These are phyloP conservation scores for Chiua virens DNA, from an alignment of 768 basidiomycete genomes.

Conservation along the genomic window DNA sequence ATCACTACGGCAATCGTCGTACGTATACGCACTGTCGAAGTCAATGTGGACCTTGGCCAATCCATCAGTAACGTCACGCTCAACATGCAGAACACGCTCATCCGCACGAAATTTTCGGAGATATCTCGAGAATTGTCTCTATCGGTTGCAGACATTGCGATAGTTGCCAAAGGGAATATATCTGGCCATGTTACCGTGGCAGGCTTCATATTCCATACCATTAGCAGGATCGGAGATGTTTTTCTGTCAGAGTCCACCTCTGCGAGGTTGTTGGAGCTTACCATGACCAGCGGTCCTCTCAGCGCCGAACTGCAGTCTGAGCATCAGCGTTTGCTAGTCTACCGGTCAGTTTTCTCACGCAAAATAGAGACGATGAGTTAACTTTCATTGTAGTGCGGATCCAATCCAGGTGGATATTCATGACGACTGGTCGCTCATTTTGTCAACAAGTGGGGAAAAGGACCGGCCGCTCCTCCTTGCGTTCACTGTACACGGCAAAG, in stretches of 20 bases:
- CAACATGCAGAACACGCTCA: slow-evolving; percentile 57
- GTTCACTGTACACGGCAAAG: slow-evolving; percentile 73
- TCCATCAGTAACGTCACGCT: slow-evolving; percentile 75
- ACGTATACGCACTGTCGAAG: slow-evolving; percentile 67
- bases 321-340: slow-evolving; percentile 68
- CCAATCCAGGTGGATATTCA: slow-evolving; percentile 71
- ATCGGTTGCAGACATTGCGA: slow-evolving; percentile 53
- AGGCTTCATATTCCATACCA: slow-evolving; percentile 74
- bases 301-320: slow-evolving; percentile 72
- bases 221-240: slow-evolving; percentile 52
- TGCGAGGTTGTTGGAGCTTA: slow-evolving; percentile 66
- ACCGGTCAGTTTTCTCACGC: slow-evolving; percentile 52
- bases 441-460: slow-evolving; percentile 37
- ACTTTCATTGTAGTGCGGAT: slow-evolving; percentile 55
- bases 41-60: slow-evolving; percentile 83
- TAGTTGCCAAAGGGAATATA: slow-evolving; percentile 65
- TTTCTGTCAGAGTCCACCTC: slow-evolving; percentile 32
- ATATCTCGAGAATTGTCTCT: slow-evolving; percentile 62
- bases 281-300: slow-evolving; percentile 71
- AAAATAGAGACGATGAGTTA: neutral
- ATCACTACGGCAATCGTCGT: slow-evolving; percentile 66
- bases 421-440: slow-evolving; percentile 77
- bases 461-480: slow-evolving; percentile 63
- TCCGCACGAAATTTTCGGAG: slow-evolving; percentile 68
- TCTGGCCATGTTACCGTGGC: slow-evolving; percentile 68